These are phyloP conservation scores for Blastobotrys americana DNA, from an alignment of 805 yeast species.

Conservation along the genomic window DNA sequence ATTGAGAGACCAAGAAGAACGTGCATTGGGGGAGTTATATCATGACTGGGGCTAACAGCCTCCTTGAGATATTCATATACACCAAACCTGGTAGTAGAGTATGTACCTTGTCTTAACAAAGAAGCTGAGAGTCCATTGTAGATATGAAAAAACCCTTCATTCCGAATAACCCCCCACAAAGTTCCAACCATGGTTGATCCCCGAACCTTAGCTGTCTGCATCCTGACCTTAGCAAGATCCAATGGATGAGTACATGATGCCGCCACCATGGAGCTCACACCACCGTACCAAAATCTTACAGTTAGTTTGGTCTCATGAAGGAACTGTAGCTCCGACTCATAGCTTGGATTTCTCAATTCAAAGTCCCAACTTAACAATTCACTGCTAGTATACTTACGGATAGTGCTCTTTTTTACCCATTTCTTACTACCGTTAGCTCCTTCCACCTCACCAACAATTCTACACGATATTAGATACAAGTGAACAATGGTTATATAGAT, in stretches of 20 bases:
- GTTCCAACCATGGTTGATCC: slow-evolving; percentile 58
- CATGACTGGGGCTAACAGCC: slow-evolving; percentile 30
- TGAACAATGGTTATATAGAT: no score
- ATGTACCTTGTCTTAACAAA: slow-evolving; percentile 76
- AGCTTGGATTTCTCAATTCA: no score
- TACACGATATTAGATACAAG: no score
- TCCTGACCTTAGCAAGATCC: slow-evolving; percentile 78
- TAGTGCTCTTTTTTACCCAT: slow-evolving; percentile 20
- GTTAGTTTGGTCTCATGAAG: slow-evolving; percentile 6
- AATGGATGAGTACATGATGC: slow-evolving; percentile 57
- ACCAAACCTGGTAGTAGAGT: slow-evolving; percentile 81
- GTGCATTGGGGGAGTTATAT: slow-evolving; percentile 46
- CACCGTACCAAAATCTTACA: slow-evolving; percentile 40
- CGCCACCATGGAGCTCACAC: slow-evolving; percentile 36
- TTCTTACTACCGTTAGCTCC: not conserved
- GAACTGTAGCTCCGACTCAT: not conserved
- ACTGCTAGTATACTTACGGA: slow-evolving; percentile 27
- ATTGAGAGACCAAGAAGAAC: slow-evolving; percentile 69
- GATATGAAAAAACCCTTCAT: slow-evolving; percentile 57
- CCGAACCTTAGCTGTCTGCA: slow-evolving; percentile 67
- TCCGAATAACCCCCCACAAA: slow-evolving; percentile 49
- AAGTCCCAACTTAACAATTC: not conserved
- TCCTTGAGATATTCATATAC: slow-evolving; percentile 74
- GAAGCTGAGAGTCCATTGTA: slow-evolving; percentile 82
- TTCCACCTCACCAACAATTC: not conserved